Percentiles rank a stretch among this genome's conserved stretches.
These are phyloP conservation scores for Neocallimastix lanati DNA, from an alignment of 192 early-diverging fungal genomes.

Conservation along the genomic window DNA sequence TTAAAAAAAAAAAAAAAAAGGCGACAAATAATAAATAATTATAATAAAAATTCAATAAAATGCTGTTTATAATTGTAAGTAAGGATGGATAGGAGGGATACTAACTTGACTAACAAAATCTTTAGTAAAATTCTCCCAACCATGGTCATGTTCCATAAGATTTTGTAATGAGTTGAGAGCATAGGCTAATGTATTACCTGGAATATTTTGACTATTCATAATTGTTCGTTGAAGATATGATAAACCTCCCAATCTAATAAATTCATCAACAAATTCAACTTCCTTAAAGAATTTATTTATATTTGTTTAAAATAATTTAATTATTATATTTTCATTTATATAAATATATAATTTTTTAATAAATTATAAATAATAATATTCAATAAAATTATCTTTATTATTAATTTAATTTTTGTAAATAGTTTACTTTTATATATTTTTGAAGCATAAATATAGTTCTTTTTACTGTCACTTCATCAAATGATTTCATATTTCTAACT, in stretches of 20 bases:
- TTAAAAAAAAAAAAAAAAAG: no score
- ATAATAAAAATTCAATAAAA: no score
- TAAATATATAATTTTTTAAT: no score
- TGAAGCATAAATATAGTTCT: conserved; percentile 38
- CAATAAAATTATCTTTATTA: no score
- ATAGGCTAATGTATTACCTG: conserved; percentile 47
- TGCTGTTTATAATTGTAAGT: no score
- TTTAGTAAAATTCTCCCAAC: conserved; percentile 30
- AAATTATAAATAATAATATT: no score
- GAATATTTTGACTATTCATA: conserved; percentile 18
- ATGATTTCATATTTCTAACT: not conserved
- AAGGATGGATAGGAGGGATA: no score
- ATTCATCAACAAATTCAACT: conserved; percentile 42
- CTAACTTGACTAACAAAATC: conserved; percentile 31
- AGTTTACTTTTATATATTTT: conserved; percentile 41
- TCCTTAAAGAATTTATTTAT: conserved; percentile 10
- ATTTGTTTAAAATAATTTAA: no score
- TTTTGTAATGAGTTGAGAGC: conserved; percentile 38
- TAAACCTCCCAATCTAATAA: conserved; percentile 30
- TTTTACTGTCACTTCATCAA: conserved; percentile 34
- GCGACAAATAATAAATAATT: no score
- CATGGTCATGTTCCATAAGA: conserved; percentile 43
- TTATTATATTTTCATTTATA: no score
- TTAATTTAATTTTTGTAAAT: no score
- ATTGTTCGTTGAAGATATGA: conserved; percentile 35